These are phyloP conservation scores for Solanum neorickii DNA, from an alignment of 257 asterid species.

Conservation along the genomic window DNA sequence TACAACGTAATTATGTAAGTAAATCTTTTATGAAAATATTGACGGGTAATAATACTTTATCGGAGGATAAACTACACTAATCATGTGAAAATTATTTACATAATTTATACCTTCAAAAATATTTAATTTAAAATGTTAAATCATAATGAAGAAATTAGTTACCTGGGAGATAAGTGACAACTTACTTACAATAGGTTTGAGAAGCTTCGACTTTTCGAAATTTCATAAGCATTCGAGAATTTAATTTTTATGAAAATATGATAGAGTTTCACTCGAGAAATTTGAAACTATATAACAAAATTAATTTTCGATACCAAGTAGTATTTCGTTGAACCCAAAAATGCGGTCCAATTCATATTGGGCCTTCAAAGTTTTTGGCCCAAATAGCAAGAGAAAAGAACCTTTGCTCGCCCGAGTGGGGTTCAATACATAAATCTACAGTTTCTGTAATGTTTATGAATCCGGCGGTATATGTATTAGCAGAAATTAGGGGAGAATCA, in stretches of 20 bases:
- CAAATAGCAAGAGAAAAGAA: neutral
- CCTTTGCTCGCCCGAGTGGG: neutral
- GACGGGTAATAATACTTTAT: neutral
- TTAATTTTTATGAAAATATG: neutral
- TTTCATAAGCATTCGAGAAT: neutral
- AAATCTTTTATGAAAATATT: neutral
- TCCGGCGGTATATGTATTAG: neutral
- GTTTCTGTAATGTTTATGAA: neutral
- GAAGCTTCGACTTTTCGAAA: neutral
- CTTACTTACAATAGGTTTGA: neutral
- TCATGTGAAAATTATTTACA: neutral
- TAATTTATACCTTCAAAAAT: neutral
- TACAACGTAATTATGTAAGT: neutral
- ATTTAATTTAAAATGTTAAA: neutral
- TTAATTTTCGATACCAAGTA: neutral
- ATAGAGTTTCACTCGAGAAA: neutral
- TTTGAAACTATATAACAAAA: neutral
- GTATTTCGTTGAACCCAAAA: neutral
- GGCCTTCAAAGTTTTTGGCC: neutral
- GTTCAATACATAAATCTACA: neutral
- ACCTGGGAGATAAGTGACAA: neutral
- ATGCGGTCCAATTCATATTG: neutral
- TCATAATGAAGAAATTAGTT: neutral
- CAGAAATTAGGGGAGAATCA: neutral
- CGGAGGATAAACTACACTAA: neutral